Evolutionary conservation across 2,329 filamentous ascomycete genomes (phyloP).

Genomic region (Akanthomyces uredinophilus): DNA sequence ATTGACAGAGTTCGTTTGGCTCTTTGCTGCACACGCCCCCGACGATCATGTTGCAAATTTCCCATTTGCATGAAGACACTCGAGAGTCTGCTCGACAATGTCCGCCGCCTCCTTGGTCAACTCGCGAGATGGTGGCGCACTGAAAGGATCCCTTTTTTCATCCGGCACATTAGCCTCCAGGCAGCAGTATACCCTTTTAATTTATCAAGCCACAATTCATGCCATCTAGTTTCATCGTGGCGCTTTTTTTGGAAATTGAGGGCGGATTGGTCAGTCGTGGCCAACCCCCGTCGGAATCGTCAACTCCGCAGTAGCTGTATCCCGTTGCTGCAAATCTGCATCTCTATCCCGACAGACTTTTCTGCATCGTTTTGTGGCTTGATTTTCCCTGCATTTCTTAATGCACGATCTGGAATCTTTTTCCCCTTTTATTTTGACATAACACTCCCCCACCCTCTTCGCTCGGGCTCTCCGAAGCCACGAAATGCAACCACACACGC

Average conservation of each 20-base stretch:
- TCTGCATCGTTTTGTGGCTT: neutral
- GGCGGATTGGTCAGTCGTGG: neutral
- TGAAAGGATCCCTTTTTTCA: neutral
- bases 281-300: neutral
- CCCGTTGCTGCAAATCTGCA: neutral
- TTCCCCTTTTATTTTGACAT: neutral
- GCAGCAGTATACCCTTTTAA: neutral
- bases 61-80: neutral
- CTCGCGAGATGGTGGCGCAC: neutral
- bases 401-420: neutral
- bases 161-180: neutral
- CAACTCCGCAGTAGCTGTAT: conserved; percentile 9
- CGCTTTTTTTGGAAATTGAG: neutral
- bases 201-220: neutral
- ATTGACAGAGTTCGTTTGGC: neutral
- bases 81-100: neutral
- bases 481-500: neutral
- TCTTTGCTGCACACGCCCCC: conserved; percentile 5
- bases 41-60: neutral
- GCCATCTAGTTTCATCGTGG: neutral
- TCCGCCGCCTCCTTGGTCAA: neutral
- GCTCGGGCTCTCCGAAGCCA: conserved; percentile 5
- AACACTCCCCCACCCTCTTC: neutral
- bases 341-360: neutral
- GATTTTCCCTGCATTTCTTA: neutral